Evolutionary conservation across 208 protist species (phyloP), one percentile per base, ranked within the genome.

Genomic region (Trypanosoma congolense): DNA sequence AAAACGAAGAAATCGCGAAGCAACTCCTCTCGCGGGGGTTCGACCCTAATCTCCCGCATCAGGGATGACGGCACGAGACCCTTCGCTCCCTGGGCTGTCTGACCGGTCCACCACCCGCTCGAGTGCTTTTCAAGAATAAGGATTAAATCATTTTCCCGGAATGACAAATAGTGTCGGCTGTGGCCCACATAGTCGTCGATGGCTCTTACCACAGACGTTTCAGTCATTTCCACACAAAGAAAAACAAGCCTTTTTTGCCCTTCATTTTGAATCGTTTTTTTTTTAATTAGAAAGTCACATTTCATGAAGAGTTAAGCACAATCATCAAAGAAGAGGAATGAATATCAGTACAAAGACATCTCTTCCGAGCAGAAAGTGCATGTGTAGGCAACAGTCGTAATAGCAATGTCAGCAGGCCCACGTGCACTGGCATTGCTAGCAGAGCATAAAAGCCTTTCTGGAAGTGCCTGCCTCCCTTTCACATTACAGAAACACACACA

Each of bases 51-150:
- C 2, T 73, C 70, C 24, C 63, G 49, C 3, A 75, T 75, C 55
- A 80, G 88, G 10, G 84, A 88, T n/a, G 75, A 85, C 0, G 84
- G 84, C 22, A 92, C 75, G 16, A 92, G 49, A 25, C 84, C 84
- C 35, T 74, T 78, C 16, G 54, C 59, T 0, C 73, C 75, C 1
- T 57, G 49, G 16, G 57, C 21, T 50, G 87, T 92, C 1, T 59
- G 46, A 4, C 77, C 84, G 1, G 78, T 69, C 84, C 84, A 92
- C 84, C 84, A 92, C 14, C 84, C 84, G 33, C 73, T 89, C 0
- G 48, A 47, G 33, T 88, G 71, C 12, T 69, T 56, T 21, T 88
- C 84, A 3, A 85, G 35, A 3, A 88, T 70, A 50, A 74, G 48
- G 0, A 92, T n/a, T 24, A 87, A 26, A 36, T 92, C 84, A 18